phyloP scores from a whole-genome alignment of 176 grass and related monocot genomes.

The Alopecurus myosuroides region DNA sequence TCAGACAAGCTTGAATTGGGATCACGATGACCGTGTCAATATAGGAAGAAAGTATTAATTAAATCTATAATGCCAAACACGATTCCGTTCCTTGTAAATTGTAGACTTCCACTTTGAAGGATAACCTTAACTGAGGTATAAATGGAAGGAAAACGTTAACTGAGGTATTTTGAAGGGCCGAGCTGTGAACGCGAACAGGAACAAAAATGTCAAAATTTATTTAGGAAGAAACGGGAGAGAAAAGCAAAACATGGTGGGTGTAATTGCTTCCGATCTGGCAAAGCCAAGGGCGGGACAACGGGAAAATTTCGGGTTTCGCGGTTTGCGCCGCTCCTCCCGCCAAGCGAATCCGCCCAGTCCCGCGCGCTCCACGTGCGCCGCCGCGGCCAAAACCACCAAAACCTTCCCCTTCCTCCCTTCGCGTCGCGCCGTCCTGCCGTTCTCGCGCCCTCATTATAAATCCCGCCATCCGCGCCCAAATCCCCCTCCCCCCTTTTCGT shows the following conservation, averaged over 20 bases:
- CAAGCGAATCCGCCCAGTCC: background rate
- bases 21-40: background rate
- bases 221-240: background rate
- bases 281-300: background rate
- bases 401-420: background rate
- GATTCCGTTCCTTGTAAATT: background rate
- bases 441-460: constrained; percentile 11
- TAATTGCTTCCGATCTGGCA: background rate
- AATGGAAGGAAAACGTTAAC: background rate
- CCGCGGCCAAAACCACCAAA: constrained; percentile 1
- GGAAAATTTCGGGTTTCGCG: background rate
- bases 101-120: background rate
- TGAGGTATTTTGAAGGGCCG: too few species aligned
- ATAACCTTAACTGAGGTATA: background rate
- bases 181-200: background rate
- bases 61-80: background rate
- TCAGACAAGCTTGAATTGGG: background rate
- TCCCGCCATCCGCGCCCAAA: background rate
- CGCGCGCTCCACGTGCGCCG: background rate
- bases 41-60: background rate
- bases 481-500: background rate
- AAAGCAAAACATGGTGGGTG: background rate
- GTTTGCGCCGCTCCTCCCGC: constrained; percentile 1
- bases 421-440: background rate
- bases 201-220: background rate